phyloP scores from a whole-genome alignment of 805 yeast species.

The Candida xyloterini region DNA sequence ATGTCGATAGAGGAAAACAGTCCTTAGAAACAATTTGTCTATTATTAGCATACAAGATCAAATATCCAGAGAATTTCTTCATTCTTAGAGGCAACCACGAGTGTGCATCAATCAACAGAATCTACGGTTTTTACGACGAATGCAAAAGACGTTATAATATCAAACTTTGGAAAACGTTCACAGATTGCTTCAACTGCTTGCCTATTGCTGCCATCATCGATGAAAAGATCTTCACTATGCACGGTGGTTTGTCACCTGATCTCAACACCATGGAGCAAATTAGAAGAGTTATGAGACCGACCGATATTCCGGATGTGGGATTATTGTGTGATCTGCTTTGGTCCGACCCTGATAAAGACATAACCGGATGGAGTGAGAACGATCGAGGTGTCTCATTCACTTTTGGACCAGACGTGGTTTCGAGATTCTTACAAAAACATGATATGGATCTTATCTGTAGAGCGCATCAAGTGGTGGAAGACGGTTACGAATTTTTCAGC shows the following conservation, averaged over 20 bases:
- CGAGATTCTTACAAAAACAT: constrained; percentile 92
- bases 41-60: constrained; percentile 91
- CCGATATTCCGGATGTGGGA: constrained; percentile 98
- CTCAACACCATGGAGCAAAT: constrained; percentile 97
- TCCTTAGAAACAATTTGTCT: constrained; percentile 94
- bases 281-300: constrained; percentile 98
- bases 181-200: constrained; percentile 96
- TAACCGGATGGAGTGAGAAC: constrained; percentile 98
- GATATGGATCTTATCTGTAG: constrained; percentile 98
- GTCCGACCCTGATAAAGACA: constrained; percentile 99
- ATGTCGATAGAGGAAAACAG: constrained; percentile 98
- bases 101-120: constrained; percentile 96
- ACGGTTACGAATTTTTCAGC: constrained; percentile 95
- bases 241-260: constrained; percentile 97
- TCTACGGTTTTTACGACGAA: constrained; percentile 97
- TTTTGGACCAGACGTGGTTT: constrained; percentile 99
- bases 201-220: constrained; percentile 98
- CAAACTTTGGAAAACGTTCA: constrained; percentile 97
- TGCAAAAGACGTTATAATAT: constrained; percentile 98
- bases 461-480: constrained; percentile 99
- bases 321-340: constrained; percentile 92
- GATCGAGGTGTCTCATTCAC: constrained; percentile 99
- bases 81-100: constrained; percentile 97
- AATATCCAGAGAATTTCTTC: constrained; percentile 97
- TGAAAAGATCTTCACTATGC: constrained; percentile 98